Base-by-base conservation (phyloP, 345 rosid genomes). In the Triadica sebifera region DNA sequence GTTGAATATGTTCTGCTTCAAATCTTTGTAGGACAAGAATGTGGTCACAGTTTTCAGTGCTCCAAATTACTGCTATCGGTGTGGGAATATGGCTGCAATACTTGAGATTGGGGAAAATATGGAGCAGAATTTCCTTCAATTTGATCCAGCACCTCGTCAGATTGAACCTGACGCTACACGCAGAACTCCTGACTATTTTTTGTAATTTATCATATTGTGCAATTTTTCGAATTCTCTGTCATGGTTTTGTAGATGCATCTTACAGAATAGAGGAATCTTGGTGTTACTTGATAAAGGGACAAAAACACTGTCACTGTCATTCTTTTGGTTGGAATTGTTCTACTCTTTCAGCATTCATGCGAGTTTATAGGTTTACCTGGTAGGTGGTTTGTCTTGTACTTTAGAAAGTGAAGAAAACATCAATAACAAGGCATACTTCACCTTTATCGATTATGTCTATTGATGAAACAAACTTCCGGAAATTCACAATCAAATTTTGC, bases 131-230 rank as follows among this genome's bases (percentile, higher is more conserved):
- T 94, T 94, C 85, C 91, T 94, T 68, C 98, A 94, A 81, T 90
- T 92, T 69, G 97, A 94, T 78, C 98, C 98, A 0, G 97, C 94
- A 5, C 97, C 98, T 1, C 90, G 97, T 74, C 98, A 93, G 79
- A 70, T 93, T 58, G 98, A 93, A 68, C 98, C 97, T 12, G 97
- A 93, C 74, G 85, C 97, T 72, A 89, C 97, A 46, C 91, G 97
- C 80, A 90, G 91, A 85, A 93, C 97, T 57, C 98, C 98, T 47
- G 98, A 91, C 82, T 93, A 93, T 90, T 93, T 93, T 87, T 90
- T 93, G 93, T 91, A 84, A 90, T 89, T 58, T 82, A 49, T 58
- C 53, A 63, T 43, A 25, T 52, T 69, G 70, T 72, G 69, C 71
- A 74, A 71, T 45, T 55, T 65, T 73, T 73, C 67, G 41, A 56